Base-by-base conservation (phyloP, 352 stramenopile species). In the Pythium dissimile region DNA sequence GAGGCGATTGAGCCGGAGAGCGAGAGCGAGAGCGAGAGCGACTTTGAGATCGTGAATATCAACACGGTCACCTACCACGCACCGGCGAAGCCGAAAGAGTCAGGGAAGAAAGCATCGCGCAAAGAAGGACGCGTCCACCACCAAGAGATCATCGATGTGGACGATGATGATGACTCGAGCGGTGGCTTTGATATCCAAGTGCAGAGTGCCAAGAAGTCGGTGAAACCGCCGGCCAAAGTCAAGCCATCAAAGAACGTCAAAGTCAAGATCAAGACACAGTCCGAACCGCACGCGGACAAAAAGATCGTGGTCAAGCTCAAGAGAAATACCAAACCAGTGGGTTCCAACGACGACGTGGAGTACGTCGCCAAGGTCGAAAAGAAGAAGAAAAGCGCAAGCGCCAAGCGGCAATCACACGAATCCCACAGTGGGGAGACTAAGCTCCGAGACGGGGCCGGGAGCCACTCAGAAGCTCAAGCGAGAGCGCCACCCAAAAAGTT, bases 81-180 rank as follows among this genome's bases (percentile, higher is more conserved):
- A 8, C 9, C 39, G 11, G 57, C 28, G 12, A 59, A 67, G 41
- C 26, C 41, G 2, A 32, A 38, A 15, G 20, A 5, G 0, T 45
- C 34, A 9, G 26, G 52, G 5, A 67, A 62, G 34, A 67, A 67
- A 34, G 39, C 52, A 26, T 63, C 60, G 12, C 52, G 60, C 12
- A 67, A 67, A 35, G 45, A 61, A 56, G 59, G 59, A n/a, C 42
- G 59, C 2, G 45, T 42, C 5, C 50, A 66, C 28, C 49, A 55
- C 1, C n/a, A n/a, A n/a, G 32, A 60, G 11, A 35, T 56, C 20
- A 60, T 55, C 35, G 23, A 44, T 32, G 49, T 55, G 13, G 59
- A 71, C 30, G 39, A 61, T 3, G 55, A 54, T 15, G 44, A 54
- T 31, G 50, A 35, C 13, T 44, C 9, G 3, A 28, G 46, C 21